phyloP scores from a whole-genome alignment of 116 monocot species.

The Phalaenopsis hybrid region DNA sequence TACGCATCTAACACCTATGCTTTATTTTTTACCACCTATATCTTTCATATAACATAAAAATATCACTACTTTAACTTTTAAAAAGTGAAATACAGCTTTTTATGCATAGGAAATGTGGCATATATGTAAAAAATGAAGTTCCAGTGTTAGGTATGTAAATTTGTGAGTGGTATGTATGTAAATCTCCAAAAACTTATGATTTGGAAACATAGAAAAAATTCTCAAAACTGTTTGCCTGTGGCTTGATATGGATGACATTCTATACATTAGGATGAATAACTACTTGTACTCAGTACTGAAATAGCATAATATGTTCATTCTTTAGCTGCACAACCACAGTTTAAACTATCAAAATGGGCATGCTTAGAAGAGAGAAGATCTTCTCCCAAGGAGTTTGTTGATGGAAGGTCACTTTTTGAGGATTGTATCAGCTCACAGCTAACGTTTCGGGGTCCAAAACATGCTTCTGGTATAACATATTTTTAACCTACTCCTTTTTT shows the following conservation, averaged over 20 bases:
- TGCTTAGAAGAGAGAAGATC: slow-evolving; percentile 19
- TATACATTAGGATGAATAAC: neutral
- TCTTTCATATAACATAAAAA: no score
- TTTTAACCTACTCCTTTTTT: neutral
- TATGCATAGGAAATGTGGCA: no score
- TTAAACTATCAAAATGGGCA: slow-evolving; percentile 55
- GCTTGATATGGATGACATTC: neutral
- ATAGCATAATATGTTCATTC: neutral
- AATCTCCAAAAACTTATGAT: neutral
- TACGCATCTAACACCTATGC: no score
- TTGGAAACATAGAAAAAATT: neutral
- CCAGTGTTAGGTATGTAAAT: no score
- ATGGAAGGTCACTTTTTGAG: neutral
- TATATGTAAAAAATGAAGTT: no score
- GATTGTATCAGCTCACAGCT: slow-evolving; percentile 23
- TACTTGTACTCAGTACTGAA: neutral
- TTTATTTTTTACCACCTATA: no score
- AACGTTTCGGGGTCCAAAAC: slow-evolving; percentile 28
- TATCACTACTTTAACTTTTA: no score
- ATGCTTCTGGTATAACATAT: slow-evolving; percentile 16
- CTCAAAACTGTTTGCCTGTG: neutral
- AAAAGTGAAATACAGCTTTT: no score
- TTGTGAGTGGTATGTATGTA: no score
- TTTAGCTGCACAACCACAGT: slow-evolving; percentile 37
- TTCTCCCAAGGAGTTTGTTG: slow-evolving; percentile 13